These are phyloP conservation scores for Pseudocohnilembus persalinus DNA, from an alignment of 169 alveolate species.

Conservation along the genomic window DNA sequence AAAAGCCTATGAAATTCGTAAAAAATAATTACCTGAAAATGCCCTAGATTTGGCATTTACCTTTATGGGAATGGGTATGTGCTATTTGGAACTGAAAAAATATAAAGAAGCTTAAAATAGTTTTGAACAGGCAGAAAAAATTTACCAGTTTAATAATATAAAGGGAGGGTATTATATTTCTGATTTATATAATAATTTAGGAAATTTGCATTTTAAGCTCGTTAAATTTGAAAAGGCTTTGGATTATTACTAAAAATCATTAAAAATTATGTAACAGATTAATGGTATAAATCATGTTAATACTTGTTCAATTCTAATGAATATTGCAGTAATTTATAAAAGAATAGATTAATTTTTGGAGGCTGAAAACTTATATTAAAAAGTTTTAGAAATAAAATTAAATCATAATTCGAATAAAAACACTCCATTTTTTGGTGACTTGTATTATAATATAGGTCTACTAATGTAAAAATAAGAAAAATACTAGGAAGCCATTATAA, in stretches of 20 bases:
- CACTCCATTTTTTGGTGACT: not conserved
- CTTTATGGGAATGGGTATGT: not conserved
- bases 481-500: not conserved
- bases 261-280: too few relatives aligned
- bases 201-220: not conserved
- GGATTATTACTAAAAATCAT: not conserved
- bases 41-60: not conserved
- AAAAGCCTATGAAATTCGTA: not conserved
- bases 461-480: too few relatives aligned
- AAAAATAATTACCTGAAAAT: not conserved
- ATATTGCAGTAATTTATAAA: not conserved
- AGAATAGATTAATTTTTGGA: not conserved
- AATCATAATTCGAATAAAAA: too few relatives aligned
- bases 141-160: too few relatives aligned
- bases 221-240: not conserved
- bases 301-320: not conserved
- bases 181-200: not conserved
- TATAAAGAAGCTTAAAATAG: too few relatives aligned
- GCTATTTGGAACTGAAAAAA: too few relatives aligned
- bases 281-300: not conserved
- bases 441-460: not conserved
- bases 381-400: not conserved
- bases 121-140: not conserved
- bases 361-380: not conserved
- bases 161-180: not conserved